Evolutionary conservation across 176 grass and related monocot species (phyloP), one percentile per base, ranked within the genome.

Genomic region (Rhipidocladum racemiflorum): DNA sequence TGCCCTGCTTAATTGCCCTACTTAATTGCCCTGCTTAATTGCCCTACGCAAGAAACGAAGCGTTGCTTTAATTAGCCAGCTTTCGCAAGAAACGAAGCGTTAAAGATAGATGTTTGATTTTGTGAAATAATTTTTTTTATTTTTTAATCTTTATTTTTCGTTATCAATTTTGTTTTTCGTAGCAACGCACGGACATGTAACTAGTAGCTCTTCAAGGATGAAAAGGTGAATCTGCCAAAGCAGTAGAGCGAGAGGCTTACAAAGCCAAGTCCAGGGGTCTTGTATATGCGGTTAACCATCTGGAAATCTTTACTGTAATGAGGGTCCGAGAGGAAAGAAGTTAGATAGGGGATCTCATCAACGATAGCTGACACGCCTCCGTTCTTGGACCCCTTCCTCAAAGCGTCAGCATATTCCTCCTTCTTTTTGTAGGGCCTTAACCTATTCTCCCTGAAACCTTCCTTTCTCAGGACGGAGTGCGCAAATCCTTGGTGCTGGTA

Each of bases 311-410:
- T 35, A 43, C 81, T 54, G 18, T 79, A 74, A 9, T 65, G 25
- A 70, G 67, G 39, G 11, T 70, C 67, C 3, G 71, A 23, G 43
- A 85, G 21, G 82, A 90, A 87, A 20, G 83, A 14, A 63, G 69
- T 83, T 12, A 93, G 39, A 39, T 87, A 93, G 10, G 91, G 91
- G 29, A 85, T 82, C 61, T 93, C 91, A 55, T 93, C 87, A 27
- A 87, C 85, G 32, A 93, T 87, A 21, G 84, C 85, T 0, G 81
- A 81, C 24, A 93, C 87, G 3, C 87, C 84, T 81, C 90, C 90
- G 64, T 77, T 65, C 27, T 79, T 60, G 13, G 78, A 78, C 14
- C 87, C 83, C 23, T 32, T 74, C 28, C 81, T 75, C 65, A 93
- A 59, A 27, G 84, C 91, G 1, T 87, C 48, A 2, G 81, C 81